These are phyloP conservation scores for Inonotus obliquus DNA, from an alignment of 1,284 basidiomycete genomes.

Conservation along the genomic window DNA sequence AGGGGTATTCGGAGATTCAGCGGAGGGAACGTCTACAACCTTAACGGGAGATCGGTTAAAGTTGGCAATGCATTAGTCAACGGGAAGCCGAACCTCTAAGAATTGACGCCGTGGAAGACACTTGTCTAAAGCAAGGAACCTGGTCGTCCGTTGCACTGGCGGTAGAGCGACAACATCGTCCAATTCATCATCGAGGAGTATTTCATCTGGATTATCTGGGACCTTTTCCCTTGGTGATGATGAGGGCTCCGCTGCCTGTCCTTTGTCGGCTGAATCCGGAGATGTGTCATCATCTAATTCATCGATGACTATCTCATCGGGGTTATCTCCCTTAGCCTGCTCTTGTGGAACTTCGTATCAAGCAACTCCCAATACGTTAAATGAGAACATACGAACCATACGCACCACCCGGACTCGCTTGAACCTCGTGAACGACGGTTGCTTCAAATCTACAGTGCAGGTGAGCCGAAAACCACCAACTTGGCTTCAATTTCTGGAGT, in stretches of 20 bases:
- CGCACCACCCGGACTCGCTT: not conserved
- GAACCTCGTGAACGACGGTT: conserved; percentile 48
- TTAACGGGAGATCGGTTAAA: conserved; percentile 28
- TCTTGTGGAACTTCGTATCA: conserved; percentile 7
- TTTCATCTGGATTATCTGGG: conserved; percentile 65
- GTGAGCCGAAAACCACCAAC: conserved; percentile 97
- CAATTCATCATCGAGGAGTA: conserved; percentile 59
- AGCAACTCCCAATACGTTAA: not conserved
- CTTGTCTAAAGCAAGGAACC: conserved; percentile 92
- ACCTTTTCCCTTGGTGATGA: conserved; percentile 10
- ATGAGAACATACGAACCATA: conserved; percentile 7
- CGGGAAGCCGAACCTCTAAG: conserved; percentile 63
- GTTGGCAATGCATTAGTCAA: conserved; percentile 7
- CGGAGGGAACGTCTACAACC: conserved; percentile 64
- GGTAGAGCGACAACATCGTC: conserved; percentile 35
- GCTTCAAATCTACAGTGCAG: conserved; percentile 85
- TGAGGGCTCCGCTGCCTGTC: not conserved
- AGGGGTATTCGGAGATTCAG: conserved; percentile 27
- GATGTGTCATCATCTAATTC: conserved; percentile 39
- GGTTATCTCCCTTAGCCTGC: conserved; percentile 36
- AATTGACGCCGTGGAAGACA: conserved; percentile 81
- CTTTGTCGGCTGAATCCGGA: conserved; percentile 4
- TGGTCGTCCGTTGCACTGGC: conserved; percentile 44
- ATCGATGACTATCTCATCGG: conserved; percentile 64
- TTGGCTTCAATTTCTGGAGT: conserved; percentile 68